A percentile compares a stretch with the other conserved stretches of the same genome.
phyloP scores from a whole-genome alignment of 805 yeast genomes.

The Spathaspora sp. region DNA sequence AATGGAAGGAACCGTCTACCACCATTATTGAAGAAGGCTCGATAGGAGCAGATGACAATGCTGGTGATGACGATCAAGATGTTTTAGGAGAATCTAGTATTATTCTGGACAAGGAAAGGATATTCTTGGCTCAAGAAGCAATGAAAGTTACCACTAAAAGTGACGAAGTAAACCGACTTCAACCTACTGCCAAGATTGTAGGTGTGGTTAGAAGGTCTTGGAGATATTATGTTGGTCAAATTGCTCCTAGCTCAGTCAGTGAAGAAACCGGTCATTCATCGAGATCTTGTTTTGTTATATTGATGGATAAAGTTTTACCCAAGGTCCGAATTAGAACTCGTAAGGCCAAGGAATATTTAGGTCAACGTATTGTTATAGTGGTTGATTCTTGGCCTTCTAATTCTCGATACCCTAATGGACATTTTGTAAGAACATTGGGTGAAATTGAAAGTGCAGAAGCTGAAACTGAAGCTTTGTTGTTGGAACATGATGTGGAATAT shows the following conservation, averaged over 20 bases:
- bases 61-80: constrained; percentile 46
- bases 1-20: constrained; percentile 86
- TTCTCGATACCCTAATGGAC: constrained; percentile 90
- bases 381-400: constrained; percentile 89
- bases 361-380: constrained; percentile 86
- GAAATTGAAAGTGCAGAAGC: constrained; percentile 89
- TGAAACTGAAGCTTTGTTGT: constrained; percentile 88
- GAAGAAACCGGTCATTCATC: constrained; percentile 59
- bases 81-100: constrained; percentile 21
- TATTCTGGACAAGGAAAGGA: constrained; percentile 68
- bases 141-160: constrained; percentile 42
- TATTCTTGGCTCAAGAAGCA: constrained; percentile 75
- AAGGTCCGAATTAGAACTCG: constrained; percentile 83
- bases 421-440: constrained; percentile 86
- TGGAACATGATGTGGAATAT: constrained; percentile 96
- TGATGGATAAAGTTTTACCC: constrained; percentile 89
- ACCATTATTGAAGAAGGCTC: constrained; percentile 74
- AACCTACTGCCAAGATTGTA: constrained; percentile 93
- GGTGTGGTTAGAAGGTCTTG: constrained; percentile 87
- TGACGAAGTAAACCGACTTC: constrained; percentile 42
- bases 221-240: constrained; percentile 94
- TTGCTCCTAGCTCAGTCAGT: constrained; percentile 69
- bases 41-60: constrained; percentile 56
- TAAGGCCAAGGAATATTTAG: constrained; percentile 76
- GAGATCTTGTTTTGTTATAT: constrained; percentile 74